A percentile compares a stretch with the other conserved stretches of the same genome.
Conservation (phyloP, 225 moss, liverwort and hornwort genomes). For the Bryoerythrophyllum caledonicum region DNA sequence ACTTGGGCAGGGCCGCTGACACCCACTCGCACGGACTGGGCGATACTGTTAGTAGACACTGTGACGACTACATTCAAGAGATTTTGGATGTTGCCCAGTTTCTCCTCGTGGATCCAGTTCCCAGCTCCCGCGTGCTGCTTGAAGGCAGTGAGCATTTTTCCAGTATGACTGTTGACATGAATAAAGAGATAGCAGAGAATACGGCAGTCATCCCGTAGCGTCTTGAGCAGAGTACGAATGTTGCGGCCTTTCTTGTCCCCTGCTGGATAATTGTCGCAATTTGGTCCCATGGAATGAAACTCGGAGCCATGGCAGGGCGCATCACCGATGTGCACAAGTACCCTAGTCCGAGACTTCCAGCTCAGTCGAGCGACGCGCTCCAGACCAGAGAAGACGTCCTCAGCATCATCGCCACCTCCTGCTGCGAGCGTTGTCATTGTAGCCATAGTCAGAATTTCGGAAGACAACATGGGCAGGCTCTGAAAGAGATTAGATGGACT, state of each 20-base stretch:
- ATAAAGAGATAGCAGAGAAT: not conserved
- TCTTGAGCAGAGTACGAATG: not conserved
- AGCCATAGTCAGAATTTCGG: not conserved
- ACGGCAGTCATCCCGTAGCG: not conserved
- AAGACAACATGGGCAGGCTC: not conserved
- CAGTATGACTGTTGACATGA: not conserved
- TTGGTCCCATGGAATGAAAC: not conserved
- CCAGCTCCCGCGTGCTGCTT: not conserved
- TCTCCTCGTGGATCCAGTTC: conserved; percentile 16
- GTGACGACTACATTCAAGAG: not conserved
- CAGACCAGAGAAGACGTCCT: conserved; percentile 10
- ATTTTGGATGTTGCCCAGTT: not conserved
- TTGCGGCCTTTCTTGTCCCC: not conserved
- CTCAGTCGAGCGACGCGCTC: not conserved
- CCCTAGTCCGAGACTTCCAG: not conserved
- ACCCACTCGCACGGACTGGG: not conserved
- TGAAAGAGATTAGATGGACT: not conserved
- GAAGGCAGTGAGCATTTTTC: not conserved
- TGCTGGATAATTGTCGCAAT: not conserved
- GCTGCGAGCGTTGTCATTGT: not conserved
- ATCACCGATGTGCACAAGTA: not conserved
- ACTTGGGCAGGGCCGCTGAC: not conserved
- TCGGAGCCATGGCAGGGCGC: conserved; percentile 10
- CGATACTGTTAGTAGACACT: not conserved
- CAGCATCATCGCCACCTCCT: conserved; percentile 5